Evolutionary conservation across 352 stramenopile genomes (phyloP).

Genomic region (Globisporangium radiosum): DNA sequence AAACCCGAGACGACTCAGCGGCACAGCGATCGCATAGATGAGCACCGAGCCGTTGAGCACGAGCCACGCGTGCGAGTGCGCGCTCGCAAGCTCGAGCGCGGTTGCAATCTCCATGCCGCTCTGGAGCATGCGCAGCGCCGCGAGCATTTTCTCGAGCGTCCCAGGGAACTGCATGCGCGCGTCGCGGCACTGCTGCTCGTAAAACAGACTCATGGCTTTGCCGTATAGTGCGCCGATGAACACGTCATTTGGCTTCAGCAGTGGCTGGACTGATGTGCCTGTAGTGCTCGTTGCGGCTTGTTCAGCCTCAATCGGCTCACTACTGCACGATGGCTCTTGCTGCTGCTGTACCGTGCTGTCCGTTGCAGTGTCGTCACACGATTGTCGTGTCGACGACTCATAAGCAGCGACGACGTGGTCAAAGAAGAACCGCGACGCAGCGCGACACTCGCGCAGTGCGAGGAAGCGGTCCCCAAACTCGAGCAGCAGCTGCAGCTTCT

Average conservation of each 20-base stretch:
- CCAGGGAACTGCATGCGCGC: slow-evolving; percentile 32
- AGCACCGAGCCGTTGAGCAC: slow-evolving; percentile 60
- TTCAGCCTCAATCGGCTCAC: neutral
- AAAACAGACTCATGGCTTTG: slow-evolving; percentile 34
- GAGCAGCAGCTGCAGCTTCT: slow-evolving; percentile 40
- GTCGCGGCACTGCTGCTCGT: slow-evolving; percentile 27
- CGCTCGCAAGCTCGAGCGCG: slow-evolving; percentile 22
- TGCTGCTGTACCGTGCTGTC: neutral
- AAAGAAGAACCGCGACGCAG: slow-evolving; percentile 51
- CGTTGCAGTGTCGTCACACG: neutral
- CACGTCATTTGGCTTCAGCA: slow-evolving; percentile 14
- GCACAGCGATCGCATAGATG: slow-evolving; percentile 43
- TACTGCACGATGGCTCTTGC: neutral
- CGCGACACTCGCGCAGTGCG: slow-evolving; percentile 31
- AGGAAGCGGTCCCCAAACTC: slow-evolving; percentile 46
- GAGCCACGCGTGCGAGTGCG: slow-evolving; percentile 40
- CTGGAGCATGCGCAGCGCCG: slow-evolving; percentile 27
- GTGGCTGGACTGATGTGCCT: neutral
- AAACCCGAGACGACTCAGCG: slow-evolving; percentile 43
- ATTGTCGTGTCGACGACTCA: too few species aligned
- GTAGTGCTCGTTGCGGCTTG: neutral
- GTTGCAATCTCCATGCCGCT: slow-evolving; percentile 36
- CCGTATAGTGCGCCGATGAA: slow-evolving; percentile 44
- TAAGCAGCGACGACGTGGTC: slow-evolving; percentile 17
- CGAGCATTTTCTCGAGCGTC: slow-evolving; percentile 42